Percentiles rank a stretch among this genome's conserved stretches.
Evolutionary conservation across 257 asterid species (phyloP).

Genomic region (Marsdenia floribunda): DNA sequence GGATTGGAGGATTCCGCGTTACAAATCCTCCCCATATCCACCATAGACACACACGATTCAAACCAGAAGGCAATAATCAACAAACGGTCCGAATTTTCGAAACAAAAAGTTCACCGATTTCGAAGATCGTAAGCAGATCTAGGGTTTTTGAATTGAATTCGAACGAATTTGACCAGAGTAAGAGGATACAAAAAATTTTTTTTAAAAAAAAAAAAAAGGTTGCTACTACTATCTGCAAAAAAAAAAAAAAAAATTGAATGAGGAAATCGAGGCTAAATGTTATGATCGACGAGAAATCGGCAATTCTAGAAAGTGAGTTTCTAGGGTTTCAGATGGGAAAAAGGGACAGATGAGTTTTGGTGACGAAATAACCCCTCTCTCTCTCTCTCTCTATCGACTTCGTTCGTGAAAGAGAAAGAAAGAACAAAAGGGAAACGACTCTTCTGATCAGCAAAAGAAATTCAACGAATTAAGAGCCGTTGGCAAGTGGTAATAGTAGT

Average conservation of each 20-base stretch:
- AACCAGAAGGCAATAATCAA: not conserved
- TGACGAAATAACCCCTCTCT: not conserved
- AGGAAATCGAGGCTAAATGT: slow-evolving; percentile 16
- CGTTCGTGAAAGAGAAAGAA: not conserved
- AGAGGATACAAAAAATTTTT: not conserved
- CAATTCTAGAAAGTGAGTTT: not conserved
- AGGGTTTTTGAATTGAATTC: slow-evolving; percentile 20
- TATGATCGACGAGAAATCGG: not conserved
- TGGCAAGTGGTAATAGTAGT: not conserved
- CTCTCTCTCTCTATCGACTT: not conserved
- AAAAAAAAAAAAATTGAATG: not conserved
- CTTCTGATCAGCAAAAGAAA: too few species aligned
- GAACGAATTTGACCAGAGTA: not conserved
- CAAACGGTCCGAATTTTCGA: too few species aligned
- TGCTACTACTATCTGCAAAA: not conserved
- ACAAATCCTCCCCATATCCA: slow-evolving; percentile 66
- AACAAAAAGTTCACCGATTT: not conserved
- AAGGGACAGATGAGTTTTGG: not conserved
- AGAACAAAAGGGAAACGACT: not conserved
- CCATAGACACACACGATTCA: slow-evolving; percentile 17
- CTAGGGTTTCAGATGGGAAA: slow-evolving; percentile 20
- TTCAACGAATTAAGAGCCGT: not conserved
- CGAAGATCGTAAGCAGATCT: slow-evolving; percentile 25
- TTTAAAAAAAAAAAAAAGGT: not conserved
- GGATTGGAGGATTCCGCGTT: slow-evolving; percentile 44